Conservation (phyloP, 768 basidiomycete genomes). For the Suillus sp. region DNA sequence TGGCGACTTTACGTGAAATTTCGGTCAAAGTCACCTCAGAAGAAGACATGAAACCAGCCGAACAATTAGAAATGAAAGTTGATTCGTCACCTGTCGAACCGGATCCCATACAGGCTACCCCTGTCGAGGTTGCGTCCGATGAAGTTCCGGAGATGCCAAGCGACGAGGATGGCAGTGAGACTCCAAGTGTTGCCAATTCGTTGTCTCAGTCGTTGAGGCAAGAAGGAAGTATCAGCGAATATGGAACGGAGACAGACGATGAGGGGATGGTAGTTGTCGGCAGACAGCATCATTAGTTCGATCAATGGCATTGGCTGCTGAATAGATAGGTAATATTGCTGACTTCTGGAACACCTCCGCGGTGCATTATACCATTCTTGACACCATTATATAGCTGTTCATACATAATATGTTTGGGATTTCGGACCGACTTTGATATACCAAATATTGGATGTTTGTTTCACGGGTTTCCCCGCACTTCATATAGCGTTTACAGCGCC, state of each 20-base stretch:
- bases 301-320: slow-evolving; percentile 5
- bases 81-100: slow-evolving; percentile 18
- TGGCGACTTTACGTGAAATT: slow-evolving; percentile 74
- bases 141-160: slow-evolving; percentile 21
- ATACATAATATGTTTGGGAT: slow-evolving; percentile 16
- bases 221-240: slow-evolving; percentile 64
- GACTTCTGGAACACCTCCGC: neutral
- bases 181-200: slow-evolving; percentile 27
- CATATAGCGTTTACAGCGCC: neutral
- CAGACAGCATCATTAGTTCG: slow-evolving; percentile 44
- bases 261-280: slow-evolving; percentile 82
- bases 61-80: slow-evolving; percentile 26
- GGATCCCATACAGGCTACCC: slow-evolving; percentile 2
- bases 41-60: slow-evolving; percentile 18
- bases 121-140: slow-evolving; percentile 38
- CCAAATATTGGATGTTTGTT: slow-evolving; percentile 12
- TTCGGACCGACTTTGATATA: slow-evolving; percentile 13
- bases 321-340: neutral
- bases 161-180: slow-evolving; percentile 30
- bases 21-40: slow-evolving; percentile 52
- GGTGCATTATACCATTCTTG: slow-evolving; percentile 11
- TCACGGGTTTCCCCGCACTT: slow-evolving; percentile 9
- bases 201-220: slow-evolving; percentile 38
- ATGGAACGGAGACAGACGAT: slow-evolving; percentile 77
- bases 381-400: slow-evolving; percentile 17